phyloP scores from a whole-genome alignment of 805 yeast species.

The Martiniozyma abietophila region DNA sequence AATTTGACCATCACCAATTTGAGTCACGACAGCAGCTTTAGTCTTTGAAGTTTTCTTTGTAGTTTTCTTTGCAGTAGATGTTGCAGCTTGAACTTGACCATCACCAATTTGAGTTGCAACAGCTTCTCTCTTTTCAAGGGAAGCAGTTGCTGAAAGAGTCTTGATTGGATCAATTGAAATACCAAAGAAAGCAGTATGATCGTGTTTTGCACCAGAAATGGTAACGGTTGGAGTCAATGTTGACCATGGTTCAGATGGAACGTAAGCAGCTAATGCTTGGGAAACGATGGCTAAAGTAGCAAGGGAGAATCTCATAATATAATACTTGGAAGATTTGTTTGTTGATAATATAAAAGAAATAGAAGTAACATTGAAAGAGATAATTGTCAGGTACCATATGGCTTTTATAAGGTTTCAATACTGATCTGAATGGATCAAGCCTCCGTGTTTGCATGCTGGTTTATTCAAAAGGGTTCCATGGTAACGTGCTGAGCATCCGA shows the following conservation, averaged over 20 bases:
- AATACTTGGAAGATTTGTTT: constrained; percentile 8
- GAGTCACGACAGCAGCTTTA: constrained; percentile 23
- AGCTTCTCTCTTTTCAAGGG: too few relatives aligned
- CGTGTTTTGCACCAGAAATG: constrained; percentile 39
- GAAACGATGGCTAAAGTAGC: constrained; percentile 36
- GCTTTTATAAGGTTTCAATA: constrained; percentile 1
- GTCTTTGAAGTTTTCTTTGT: constrained; percentile 15
- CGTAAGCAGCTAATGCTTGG: constrained; percentile 47
- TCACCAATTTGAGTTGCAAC: constrained; percentile 19
- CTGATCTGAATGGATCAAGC: constrained; percentile 9
- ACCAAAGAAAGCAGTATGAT: constrained; percentile 55
- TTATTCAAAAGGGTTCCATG: not conserved
- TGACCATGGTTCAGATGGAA: constrained; percentile 60
- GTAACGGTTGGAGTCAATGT: constrained; percentile 57
- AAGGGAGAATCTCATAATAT: constrained; percentile 13
- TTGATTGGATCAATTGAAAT: constrained; percentile 54
- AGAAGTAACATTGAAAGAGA: not conserved
- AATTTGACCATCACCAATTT: constrained; percentile 36
- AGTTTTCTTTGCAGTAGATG: constrained; percentile 21
- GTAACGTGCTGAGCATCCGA: too few relatives aligned
- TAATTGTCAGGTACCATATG: not conserved
- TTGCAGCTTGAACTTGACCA: constrained; percentile 35
- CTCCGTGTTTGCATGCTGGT: not conserved
- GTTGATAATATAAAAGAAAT: constrained; percentile 1
- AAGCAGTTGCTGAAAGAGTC: constrained; percentile 12